These are phyloP conservation scores for Amaranthus cruentus DNA, from an alignment of 148 eudicot genomes.

Conservation along the genomic window DNA sequence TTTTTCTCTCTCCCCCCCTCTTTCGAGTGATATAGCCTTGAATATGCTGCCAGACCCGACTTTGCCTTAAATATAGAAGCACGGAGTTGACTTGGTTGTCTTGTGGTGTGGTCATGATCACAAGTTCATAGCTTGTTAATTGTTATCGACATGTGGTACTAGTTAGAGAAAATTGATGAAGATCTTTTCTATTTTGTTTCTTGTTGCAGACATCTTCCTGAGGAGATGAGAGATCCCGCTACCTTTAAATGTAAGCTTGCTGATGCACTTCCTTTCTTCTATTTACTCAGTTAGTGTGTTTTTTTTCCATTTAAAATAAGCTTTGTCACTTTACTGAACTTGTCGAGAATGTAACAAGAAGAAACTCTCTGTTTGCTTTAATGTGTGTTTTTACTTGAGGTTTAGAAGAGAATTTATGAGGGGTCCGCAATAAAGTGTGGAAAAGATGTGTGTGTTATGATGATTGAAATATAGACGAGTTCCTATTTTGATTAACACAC, in stretches of 20 bases:
- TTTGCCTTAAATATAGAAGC: neutral
- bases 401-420: too few species aligned
- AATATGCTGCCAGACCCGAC: neutral
- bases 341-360: neutral
- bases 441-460: too few species aligned
- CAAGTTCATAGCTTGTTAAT: neutral
- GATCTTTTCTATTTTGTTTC: neutral
- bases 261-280: conserved; percentile 4
- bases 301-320: neutral
- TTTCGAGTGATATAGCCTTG: neutral
- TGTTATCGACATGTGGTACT: neutral
- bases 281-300: neutral
- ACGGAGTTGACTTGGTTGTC: neutral
- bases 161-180: neutral
- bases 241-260: conserved; percentile 82
- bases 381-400: too few species aligned
- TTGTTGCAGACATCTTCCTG: conserved; percentile 75
- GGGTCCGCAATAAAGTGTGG: too few species aligned
- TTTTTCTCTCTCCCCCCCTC: too few species aligned
- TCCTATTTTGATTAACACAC: too few species aligned
- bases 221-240: conserved; percentile 97
- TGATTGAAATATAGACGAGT: too few species aligned
- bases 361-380: too few species aligned
- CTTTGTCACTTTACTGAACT: neutral
- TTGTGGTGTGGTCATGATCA: conserved; percentile 4